These are phyloP conservation scores for Pholiota conissans DNA, from an alignment of 768 basidiomycete species.

Conservation along the genomic window DNA sequence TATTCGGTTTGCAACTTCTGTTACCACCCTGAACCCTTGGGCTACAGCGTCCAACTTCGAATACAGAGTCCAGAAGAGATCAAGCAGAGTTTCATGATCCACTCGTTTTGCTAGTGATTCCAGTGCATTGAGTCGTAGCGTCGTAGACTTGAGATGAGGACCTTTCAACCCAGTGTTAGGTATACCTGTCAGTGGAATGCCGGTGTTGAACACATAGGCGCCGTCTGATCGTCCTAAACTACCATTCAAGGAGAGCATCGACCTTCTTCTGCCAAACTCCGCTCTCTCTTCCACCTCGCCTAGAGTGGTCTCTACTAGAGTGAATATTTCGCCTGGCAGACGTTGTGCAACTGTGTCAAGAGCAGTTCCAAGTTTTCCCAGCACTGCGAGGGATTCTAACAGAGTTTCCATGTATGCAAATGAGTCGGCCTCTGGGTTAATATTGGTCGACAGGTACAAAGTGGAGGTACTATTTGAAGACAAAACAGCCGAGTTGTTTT, in stretches of 20 bases:
- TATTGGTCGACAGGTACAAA: constrained; percentile 19
- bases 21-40: constrained; percentile 87
- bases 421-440: constrained; percentile 89
- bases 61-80: constrained; percentile 97
- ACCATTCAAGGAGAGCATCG: constrained; percentile 35
- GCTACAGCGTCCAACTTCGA: constrained; percentile 93
- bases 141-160: constrained; percentile 45
- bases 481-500: constrained; percentile 11
- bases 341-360: constrained; percentile 85
- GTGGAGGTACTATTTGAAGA: constrained; percentile 5
- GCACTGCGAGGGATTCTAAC: constrained; percentile 87
- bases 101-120: constrained; percentile 70
- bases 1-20: constrained; percentile 88
- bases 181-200: constrained; percentile 23
- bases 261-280: constrained; percentile 66
- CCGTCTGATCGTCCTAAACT: constrained; percentile 45
- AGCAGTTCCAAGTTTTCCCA: constrained; percentile 84
- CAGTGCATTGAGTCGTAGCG: constrained; percentile 67
- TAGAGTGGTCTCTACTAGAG: constrained; percentile 81
- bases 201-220: constrained; percentile 49
- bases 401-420: constrained; percentile 92
- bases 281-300: constrained; percentile 92
- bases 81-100: constrained; percentile 84
- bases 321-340: constrained; percentile 78
- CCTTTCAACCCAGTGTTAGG: constrained; percentile 24